Conservation (phyloP, 257 asterid species). For the Linderniella brevidens region DNA sequence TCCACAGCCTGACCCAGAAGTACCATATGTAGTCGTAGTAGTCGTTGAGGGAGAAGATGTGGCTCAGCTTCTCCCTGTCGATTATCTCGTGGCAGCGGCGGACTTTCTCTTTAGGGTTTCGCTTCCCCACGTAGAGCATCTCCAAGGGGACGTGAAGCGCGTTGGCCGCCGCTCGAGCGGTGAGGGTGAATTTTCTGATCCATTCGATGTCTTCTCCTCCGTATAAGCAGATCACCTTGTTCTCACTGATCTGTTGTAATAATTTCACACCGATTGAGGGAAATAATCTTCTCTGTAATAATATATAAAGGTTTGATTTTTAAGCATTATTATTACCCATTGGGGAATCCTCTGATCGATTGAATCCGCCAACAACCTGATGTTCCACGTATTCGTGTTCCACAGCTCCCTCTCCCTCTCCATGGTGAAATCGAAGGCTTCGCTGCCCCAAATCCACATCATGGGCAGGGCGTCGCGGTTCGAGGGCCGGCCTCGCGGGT, state of each 20-base stretch:
- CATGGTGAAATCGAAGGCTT: conserved; percentile 66
- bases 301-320: too few relatives aligned
- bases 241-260: conserved; percentile 22
- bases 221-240: conserved; percentile 60
- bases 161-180: conserved; percentile 22
- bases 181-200: conserved; percentile 49
- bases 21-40: conserved; percentile 52
- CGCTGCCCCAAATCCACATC: conserved; percentile 92
- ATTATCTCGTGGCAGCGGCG: conserved; percentile 44
- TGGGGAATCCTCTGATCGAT: conserved; percentile 37
- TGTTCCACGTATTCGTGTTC: conserved; percentile 52
- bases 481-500: conserved; percentile 59
- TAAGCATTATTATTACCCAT: conserved; percentile 33
- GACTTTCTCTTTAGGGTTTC: conserved; percentile 49
- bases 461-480: conserved; percentile 61
- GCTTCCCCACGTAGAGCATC: conserved; percentile 77
- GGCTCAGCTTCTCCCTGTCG: conserved; percentile 39
- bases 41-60: conserved; percentile 25
- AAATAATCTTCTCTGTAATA: background rate
- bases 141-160: conserved; percentile 34
- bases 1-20: conserved; percentile 75
- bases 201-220: conserved; percentile 89
- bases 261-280: background rate
- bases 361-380: conserved; percentile 47
- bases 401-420: conserved; percentile 48